Conservation (phyloP, 176 grass and related monocot genomes). For the Luzula sylvatica region DNA sequence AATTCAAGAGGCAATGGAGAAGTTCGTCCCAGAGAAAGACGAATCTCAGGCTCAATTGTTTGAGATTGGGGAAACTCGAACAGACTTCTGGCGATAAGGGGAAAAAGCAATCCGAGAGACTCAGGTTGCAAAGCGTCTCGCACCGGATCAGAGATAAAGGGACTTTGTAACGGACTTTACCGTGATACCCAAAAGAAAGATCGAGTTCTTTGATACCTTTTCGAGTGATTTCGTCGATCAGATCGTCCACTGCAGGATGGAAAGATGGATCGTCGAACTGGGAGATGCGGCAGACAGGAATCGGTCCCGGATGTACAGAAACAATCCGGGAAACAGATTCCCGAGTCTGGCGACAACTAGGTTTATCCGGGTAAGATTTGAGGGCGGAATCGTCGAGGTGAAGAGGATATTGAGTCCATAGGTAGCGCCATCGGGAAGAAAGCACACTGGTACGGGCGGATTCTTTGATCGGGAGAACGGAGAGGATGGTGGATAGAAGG, state of each 20-base stretch:
- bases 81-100: background rate
- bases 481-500: slow-evolving; percentile 21
- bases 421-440: slow-evolving; percentile 12
- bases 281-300: background rate
- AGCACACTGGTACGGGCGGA: slow-evolving; percentile 20
- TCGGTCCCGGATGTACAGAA: slow-evolving; percentile 1
- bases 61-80: slow-evolving; percentile 16
- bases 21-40: slow-evolving; percentile 22
- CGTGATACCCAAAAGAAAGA: background rate
- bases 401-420: slow-evolving; percentile 22
- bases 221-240: slow-evolving; percentile 3
- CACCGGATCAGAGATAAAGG: slow-evolving; percentile 7
- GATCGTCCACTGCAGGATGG: background rate
- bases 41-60: slow-evolving; percentile 4
- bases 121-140: slow-evolving; percentile 4
- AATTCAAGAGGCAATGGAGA: slow-evolving; percentile 16
- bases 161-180: background rate
- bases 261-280: background rate
- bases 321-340: background rate
- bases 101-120: slow-evolving; percentile 6
- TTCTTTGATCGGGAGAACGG: slow-evolving; percentile 12
- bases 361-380: background rate
- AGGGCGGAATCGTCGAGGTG: slow-evolving; percentile 13
- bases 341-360: background rate
- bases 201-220: slow-evolving; percentile 14